Percentiles rank a stretch among this genome's conserved stretches.
These are phyloP conservation scores for Trypanosoma rangeli DNA, from an alignment of 208 protist genomes.

Conservation along the genomic window DNA sequence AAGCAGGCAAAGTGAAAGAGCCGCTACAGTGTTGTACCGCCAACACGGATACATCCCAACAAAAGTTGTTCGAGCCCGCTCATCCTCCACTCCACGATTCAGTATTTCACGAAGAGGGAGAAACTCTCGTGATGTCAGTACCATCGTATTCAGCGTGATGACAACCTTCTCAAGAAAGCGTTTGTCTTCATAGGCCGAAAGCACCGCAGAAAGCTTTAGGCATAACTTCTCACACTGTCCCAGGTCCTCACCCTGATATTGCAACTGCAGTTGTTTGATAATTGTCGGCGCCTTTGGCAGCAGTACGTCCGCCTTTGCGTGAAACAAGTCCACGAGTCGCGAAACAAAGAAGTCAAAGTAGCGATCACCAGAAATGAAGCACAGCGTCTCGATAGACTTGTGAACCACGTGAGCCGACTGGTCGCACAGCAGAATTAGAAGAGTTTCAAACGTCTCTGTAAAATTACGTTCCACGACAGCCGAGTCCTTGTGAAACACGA, in stretches of 20 bases:
- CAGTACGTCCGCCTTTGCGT: conserved; percentile 28
- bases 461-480: conserved; percentile 25
- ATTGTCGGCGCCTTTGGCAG: conserved; percentile 46
- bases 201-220: conserved; percentile 22
- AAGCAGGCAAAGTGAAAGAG: conserved; percentile 93
- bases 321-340: conserved; percentile 25
- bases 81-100: conserved; percentile 34
- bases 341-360: conserved; percentile 41
- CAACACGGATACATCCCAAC: conserved; percentile 73
- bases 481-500: conserved; percentile 37
- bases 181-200: conserved; percentile 34
- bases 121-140: conserved; percentile 92
- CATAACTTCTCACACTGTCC: conserved; percentile 31
- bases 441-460: conserved; percentile 26
- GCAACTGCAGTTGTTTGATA: conserved; percentile 48
- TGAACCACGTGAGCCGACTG: conserved; percentile 43
- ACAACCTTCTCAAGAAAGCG: conserved; percentile 71
- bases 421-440: conserved; percentile 42
- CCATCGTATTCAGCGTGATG: conserved; percentile 53
- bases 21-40: conserved; percentile 89
- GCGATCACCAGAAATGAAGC: conserved; percentile 36
- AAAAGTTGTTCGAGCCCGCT: conserved; percentile 55
- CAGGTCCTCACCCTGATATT: conserved; percentile 30
- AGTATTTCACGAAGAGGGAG: conserved; percentile 73
- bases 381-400: conserved; percentile 47